Percentiles rank a stretch among this genome's conserved stretches.
Conservation (phyloP, 2,329 filamentous ascomycete genomes). For the Thielaviopsis cerberus region DNA sequence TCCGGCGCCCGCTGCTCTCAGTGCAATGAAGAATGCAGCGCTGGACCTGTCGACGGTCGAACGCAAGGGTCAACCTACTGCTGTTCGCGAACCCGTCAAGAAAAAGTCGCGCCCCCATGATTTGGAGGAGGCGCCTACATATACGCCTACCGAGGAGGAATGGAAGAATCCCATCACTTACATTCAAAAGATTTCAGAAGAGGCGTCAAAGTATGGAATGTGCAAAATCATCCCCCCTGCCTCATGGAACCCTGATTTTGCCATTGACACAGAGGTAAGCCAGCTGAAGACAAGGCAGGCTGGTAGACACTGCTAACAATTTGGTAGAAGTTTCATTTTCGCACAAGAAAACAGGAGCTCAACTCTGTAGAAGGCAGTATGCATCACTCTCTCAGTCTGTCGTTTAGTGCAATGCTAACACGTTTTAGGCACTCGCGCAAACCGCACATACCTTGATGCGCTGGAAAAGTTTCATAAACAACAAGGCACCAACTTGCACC, state of each 20-base stretch:
- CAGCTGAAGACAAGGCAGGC: neutral
- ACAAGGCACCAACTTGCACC: conserved; percentile 80
- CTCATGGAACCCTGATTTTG: conserved; percentile 84
- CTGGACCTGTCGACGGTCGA: conserved; percentile 82
- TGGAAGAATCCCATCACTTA: conserved; percentile 90
- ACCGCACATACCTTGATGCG: conserved; percentile 88
- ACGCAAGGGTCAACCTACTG: conserved; percentile 65
- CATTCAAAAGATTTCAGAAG: conserved; percentile 74
- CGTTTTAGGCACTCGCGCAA: conserved; percentile 64
- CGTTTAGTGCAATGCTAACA: neutral
- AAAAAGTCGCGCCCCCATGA: conserved; percentile 65
- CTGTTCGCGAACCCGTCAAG: conserved; percentile 57
- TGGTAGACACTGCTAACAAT: conserved; percentile 13
- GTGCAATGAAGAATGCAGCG: conserved; percentile 38
- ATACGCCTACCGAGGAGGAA: conserved; percentile 75
- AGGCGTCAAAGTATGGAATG: conserved; percentile 74
- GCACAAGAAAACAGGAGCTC: conserved; percentile 85
- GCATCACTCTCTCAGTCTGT: conserved; percentile 18
- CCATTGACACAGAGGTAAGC: conserved; percentile 81
- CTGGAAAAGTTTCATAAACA: conserved; percentile 94
- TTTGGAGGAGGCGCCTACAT: conserved; percentile 77
- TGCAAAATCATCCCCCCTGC: conserved; percentile 92
- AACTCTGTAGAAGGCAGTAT: conserved; percentile 96
- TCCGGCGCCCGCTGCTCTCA: conserved; percentile 30
- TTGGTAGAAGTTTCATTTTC: conserved; percentile 77